Evolutionary conservation across 176 grass and related monocot species (phyloP), one percentile per base, ranked within the genome.

Genomic region (Oryza australiensis): DNA sequence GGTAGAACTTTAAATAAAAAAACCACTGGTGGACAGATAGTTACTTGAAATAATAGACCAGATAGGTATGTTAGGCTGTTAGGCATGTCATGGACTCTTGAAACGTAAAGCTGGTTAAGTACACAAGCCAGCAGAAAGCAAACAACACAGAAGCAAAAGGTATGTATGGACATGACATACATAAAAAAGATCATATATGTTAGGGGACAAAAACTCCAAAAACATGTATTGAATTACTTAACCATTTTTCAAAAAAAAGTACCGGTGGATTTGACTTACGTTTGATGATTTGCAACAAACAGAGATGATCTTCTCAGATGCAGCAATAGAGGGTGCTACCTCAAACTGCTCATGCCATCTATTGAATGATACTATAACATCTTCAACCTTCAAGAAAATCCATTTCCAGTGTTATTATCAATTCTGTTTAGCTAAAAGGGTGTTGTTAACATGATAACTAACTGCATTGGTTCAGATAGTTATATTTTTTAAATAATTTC

Each of bases 341-440:
- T 85, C 75, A 85, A 93, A 88, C 84, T 93, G 94, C 75, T 97
- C 87, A 35, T 93, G 90, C 88, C 89, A 89, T 83, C 76, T 89
- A 75, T 75, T 75, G 72, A 93, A 93, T 40, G 68, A 59, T 73
- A 33, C 55, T 46, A 97, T 27, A 83, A 92, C 76, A 78, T 91
- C 92, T 87, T 94, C 93, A 70, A 84, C 90, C 95, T 97, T 86
- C 88, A 92, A 86, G 63, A 86, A 76, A 86, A 86, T 69, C 37
- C 22, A 79, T 53, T 63, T 78, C 40, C 63, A 24, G 71, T 80
- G 16, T 66, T 83, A 13, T 80, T 80, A 35, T 20, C 32, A 48
- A 69, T 30, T 64, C 26, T 62, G 34, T 33, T 80, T 86, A 81
- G 34, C 37, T 60, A 41, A n/a, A 82, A 64, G 1, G 72, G n/a